phyloP scores from a whole-genome alignment of 1,284 basidiomycete species.

The Austroboletus niveus region DNA sequence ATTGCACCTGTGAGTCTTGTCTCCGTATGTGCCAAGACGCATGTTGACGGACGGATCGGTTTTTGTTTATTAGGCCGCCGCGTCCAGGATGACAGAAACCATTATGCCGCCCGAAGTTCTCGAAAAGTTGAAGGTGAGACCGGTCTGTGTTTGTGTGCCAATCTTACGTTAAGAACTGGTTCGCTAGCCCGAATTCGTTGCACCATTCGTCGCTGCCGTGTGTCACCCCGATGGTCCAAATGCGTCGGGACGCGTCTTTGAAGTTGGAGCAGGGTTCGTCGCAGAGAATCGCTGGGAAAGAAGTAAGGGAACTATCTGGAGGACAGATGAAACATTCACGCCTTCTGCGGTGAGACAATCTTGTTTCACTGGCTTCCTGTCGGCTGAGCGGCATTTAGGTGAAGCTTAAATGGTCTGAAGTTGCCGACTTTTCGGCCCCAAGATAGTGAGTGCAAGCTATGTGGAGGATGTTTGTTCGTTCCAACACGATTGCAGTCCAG shows the following conservation, averaged over 20 bases:
- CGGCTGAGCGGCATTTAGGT: slow-evolving; percentile 44
- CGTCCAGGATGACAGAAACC: slow-evolving; percentile 92
- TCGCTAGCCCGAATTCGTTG: slow-evolving; percentile 83
- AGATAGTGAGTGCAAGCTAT: slow-evolving; percentile 58
- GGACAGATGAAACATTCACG: slow-evolving; percentile 88
- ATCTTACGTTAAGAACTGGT: not conserved
- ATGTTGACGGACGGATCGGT: not conserved
- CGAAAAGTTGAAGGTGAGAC: slow-evolving; percentile 73
- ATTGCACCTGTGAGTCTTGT: slow-evolving; percentile 78
- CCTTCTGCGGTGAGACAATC: slow-evolving; percentile 76
- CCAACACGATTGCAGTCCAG: slow-evolving; percentile 49
- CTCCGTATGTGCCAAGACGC: not conserved
- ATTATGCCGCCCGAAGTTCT: slow-evolving; percentile 98
- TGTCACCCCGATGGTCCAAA: slow-evolving; percentile 80
- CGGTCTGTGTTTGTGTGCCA: not conserved
- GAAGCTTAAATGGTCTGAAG: slow-evolving; percentile 77
- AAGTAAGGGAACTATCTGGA: slow-evolving; percentile 85
- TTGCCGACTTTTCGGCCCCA: slow-evolving; percentile 79
- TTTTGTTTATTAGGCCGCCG: slow-evolving; percentile 66
- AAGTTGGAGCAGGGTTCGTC: slow-evolving; percentile 92
- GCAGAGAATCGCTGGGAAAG: slow-evolving; percentile 95
- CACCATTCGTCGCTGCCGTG: slow-evolving; percentile 84
- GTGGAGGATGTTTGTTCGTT: not conserved
- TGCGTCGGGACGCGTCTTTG: slow-evolving; percentile 86
- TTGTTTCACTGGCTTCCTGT: not conserved